Evolutionary conservation across 331 rosid species (phyloP).

Genomic region (Erythrophleum ivorense): DNA sequence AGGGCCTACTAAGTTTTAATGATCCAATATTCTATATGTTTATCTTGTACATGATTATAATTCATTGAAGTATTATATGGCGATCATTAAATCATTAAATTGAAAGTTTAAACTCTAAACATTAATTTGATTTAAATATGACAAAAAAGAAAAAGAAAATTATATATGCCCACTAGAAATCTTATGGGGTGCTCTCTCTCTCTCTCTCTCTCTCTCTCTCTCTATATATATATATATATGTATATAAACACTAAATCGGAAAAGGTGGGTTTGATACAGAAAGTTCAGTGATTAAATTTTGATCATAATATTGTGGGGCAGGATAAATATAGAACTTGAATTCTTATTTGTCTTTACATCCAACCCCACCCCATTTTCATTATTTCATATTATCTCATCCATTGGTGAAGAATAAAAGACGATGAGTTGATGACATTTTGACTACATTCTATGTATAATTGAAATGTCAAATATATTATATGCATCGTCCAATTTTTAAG

Average conservation of each 20-base stretch:
- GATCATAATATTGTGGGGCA: no score
- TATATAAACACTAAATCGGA: background rate
- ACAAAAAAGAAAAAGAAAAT: no score
- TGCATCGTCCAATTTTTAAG: background rate
- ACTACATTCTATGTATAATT: background rate
- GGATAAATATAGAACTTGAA: slow-evolving; percentile 31
- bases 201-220: background rate
- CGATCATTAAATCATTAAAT: no score
- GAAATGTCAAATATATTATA: slow-evolving; percentile 26
- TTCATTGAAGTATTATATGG: no score
- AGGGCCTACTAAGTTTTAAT: no score
- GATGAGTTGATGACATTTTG: background rate
- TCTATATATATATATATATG: no score
- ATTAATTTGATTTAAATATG: no score
- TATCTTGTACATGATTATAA: no score
- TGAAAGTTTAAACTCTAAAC: no score
- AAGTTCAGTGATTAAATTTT: background rate
- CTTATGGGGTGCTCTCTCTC: background rate
- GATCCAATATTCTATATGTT: no score
- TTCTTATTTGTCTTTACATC: background rate
- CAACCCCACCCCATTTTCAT: background rate
- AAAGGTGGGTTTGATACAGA: background rate
- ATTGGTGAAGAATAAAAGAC: background rate
- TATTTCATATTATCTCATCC: slow-evolving; percentile 23
- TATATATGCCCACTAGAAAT: no score